phyloP scores from a whole-genome alignment of 2,329 filamentous ascomycete genomes.

The Cercospora sp. region DNA sequence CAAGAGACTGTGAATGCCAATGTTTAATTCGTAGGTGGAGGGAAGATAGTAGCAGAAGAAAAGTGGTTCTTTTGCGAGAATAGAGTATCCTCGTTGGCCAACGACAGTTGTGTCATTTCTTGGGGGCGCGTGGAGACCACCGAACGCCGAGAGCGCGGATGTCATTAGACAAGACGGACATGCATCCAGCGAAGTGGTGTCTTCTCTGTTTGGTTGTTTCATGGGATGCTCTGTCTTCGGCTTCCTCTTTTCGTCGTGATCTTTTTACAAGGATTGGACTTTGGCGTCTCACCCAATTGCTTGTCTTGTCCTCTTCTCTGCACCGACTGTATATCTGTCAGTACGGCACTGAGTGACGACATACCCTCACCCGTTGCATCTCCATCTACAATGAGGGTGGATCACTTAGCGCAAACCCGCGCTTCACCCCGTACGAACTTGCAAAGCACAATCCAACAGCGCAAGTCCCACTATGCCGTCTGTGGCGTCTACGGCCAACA shows the following conservation, averaged over 20 bases:
- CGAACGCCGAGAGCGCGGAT: neutral
- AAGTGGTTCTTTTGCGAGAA: neutral
- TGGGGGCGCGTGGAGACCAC: neutral
- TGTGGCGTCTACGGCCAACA: neutral
- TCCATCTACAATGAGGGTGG: neutral
- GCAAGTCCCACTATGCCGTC: neutral
- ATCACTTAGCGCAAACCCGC: neutral
- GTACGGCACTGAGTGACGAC: neutral
- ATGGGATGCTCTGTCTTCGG: neutral
- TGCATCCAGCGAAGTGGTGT: neutral
- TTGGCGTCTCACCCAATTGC: conserved; percentile 1
- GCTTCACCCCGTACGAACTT: neutral
- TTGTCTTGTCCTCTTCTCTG: neutral
- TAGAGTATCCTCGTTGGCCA: neutral
- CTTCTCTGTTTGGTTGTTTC: neutral
- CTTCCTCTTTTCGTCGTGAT: neutral
- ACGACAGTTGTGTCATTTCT: conserved; percentile 2
- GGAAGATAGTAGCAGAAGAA: neutral
- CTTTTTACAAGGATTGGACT: neutral
- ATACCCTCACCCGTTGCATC: neutral
- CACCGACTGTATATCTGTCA: neutral
- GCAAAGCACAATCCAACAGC: neutral
- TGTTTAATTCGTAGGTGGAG: neutral
- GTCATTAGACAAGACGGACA: neutral
- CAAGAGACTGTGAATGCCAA: neutral